These are phyloP conservation scores for Clausena lansium DNA, from an alignment of 345 rosid species.

Conservation along the genomic window DNA sequence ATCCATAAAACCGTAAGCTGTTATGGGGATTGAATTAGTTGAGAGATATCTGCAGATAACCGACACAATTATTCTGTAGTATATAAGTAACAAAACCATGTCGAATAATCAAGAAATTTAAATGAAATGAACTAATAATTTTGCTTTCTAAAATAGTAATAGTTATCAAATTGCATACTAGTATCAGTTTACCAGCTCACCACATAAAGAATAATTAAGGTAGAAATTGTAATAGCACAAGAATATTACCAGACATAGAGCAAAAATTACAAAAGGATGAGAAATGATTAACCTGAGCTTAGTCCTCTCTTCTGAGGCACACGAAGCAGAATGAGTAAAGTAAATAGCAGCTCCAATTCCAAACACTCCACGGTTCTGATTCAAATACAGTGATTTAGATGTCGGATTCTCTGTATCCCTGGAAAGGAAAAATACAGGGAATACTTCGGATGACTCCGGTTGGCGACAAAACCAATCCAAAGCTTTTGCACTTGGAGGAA, in stretches of 20 bases:
- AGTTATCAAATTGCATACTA: background rate
- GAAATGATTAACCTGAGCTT: constrained; percentile 39
- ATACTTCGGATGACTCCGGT: constrained; percentile 49
- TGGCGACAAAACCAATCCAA: constrained; percentile 78
- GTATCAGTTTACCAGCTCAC: background rate
- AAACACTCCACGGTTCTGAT: constrained; percentile 62
- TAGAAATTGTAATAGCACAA: background rate
- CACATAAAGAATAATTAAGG: background rate
- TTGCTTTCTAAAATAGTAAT: background rate
- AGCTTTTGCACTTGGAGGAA: constrained; percentile 88
- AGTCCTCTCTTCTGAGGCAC: constrained; percentile 24
- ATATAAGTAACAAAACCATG: constrained; percentile 14
- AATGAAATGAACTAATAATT: background rate
- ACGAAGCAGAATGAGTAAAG: constrained; percentile 44
- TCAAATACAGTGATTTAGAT: constrained; percentile 49
- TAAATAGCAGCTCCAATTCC: constrained; percentile 79
- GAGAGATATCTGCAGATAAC: constrained; percentile 70
- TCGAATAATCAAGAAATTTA: background rate
- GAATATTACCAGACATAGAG: background rate
- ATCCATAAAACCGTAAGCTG: constrained; percentile 76
- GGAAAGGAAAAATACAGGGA: constrained; percentile 78
- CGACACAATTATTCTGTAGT: constrained; percentile 32
- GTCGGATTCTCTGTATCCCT: constrained; percentile 50
- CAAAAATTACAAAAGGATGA: background rate
- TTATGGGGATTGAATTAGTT: constrained; percentile 54